A percentile compares a stretch with the other conserved stretches of the same genome.
These are phyloP conservation scores for Tuber melanosporum DNA, from an alignment of 495 filamentous ascomycete genomes.

Conservation along the genomic window DNA sequence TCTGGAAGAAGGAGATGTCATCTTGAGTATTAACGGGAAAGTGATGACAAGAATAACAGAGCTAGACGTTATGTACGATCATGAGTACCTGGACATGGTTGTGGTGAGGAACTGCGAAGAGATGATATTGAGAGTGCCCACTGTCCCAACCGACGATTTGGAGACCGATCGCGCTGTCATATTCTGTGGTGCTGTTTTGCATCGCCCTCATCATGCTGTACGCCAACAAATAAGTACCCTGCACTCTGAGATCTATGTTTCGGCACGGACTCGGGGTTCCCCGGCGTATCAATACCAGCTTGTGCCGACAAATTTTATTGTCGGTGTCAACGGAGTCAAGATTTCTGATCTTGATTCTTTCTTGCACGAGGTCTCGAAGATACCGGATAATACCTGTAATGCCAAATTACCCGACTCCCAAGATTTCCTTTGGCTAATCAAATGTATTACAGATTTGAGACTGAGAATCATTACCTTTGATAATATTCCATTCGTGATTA, in stretches of 20 bases:
- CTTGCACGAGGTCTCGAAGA: constrained; percentile 68
- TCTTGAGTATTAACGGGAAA: constrained; percentile 82
- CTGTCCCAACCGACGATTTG: constrained; percentile 79
- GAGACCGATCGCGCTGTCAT: constrained; percentile 86
- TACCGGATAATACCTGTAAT: constrained; percentile 83
- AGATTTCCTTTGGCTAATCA: not conserved
- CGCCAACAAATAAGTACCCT: constrained; percentile 93
- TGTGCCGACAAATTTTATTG: constrained; percentile 94
- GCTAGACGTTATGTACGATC: constrained; percentile 92
- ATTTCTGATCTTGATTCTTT: constrained; percentile 78
- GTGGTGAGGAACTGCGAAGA: constrained; percentile 82
- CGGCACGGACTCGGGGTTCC: constrained; percentile 71
- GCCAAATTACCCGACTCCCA: not conserved
- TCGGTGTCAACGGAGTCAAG: constrained; percentile 79
- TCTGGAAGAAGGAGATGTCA: constrained; percentile 84
- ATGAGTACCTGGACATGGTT: constrained; percentile 72
- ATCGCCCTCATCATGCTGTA: constrained; percentile 91
- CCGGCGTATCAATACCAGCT: constrained; percentile 90
- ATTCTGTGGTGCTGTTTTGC: constrained; percentile 91
- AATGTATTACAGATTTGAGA: constrained; percentile 61
- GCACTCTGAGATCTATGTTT: constrained; percentile 96
- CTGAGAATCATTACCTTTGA: constrained; percentile 93
- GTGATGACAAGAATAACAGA: constrained; percentile 89
- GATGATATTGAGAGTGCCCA: constrained; percentile 69
- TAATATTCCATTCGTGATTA: constrained; percentile 93